These are phyloP conservation scores for Alternaria postmessia DNA, from an alignment of 2,329 filamentous ascomycete genomes.

Conservation along the genomic window DNA sequence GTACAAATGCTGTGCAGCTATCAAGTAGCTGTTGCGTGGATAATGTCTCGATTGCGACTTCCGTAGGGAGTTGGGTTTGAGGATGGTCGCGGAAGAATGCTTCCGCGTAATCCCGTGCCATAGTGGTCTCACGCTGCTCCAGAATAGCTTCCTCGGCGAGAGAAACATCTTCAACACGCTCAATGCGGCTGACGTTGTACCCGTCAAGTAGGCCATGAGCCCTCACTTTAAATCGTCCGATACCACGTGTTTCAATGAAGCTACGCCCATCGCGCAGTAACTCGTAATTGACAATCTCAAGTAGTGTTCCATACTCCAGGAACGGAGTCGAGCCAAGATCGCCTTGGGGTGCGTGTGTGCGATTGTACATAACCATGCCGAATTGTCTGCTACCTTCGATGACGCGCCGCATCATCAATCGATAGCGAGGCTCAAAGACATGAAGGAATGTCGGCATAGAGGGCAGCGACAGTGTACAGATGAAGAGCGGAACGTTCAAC, in stretches of 20 bases:
- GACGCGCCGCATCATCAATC: conserved; percentile 84
- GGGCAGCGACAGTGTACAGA: conserved; percentile 84
- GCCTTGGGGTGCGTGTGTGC: conserved; percentile 60
- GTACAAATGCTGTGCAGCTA: conserved; percentile 72
- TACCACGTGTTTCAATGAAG: conserved; percentile 77
- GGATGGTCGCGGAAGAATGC: conserved; percentile 48
- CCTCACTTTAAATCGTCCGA: conserved; percentile 78
- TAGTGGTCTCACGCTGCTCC: conserved; percentile 72
- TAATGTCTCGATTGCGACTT: conserved; percentile 61
- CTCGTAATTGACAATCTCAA: conserved; percentile 78
- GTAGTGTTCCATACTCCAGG: conserved; percentile 77
- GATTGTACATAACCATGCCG: conserved; percentile 82
- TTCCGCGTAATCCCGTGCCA: conserved; percentile 46
- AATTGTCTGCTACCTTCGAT: conserved; percentile 79
- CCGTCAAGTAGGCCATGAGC: conserved; percentile 73
- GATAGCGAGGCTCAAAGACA: conserved; percentile 91
- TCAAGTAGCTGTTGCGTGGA: conserved; percentile 76
- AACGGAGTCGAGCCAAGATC: conserved; percentile 66
- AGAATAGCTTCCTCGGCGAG: conserved; percentile 79
- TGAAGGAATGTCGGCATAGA: conserved; percentile 84
- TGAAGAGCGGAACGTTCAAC: conserved; percentile 72
- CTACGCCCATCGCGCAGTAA: conserved; percentile 81
- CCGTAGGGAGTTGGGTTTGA: conserved; percentile 28
- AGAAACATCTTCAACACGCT: conserved; percentile 82
- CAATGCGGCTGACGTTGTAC: conserved; percentile 77